Base-by-base conservation (phyloP, 805 yeast species). In the Teunomyces pallodes region DNA sequence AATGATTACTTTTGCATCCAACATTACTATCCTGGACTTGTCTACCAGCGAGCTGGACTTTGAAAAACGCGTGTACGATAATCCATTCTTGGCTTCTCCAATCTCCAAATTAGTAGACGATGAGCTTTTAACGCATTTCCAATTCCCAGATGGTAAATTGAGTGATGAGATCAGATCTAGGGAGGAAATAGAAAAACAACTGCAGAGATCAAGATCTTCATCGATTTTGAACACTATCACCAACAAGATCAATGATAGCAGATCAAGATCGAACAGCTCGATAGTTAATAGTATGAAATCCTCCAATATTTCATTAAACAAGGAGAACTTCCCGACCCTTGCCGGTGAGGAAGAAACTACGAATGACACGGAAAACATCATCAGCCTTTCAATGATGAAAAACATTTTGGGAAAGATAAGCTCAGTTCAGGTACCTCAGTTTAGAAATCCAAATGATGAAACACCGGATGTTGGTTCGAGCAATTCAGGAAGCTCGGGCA, bases 201-300 rank as follows among this genome's bases (percentile, higher is more conserved):
- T 36, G 9, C 50, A 48, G 17, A 47, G 77, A 27, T 68, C 75
- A 8, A 61, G 77, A 31, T 71, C 76, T 10, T 59, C 70, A 9
- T 72, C 77, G 1, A 50, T 73, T 7, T 56, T 73, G 48, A 70
- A 71, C 50, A 64, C 73, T 6, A 60, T 73, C 5, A 61, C 65
- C 29, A 61, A 51, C 48, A 59, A 55, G 49, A 45, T 69, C 9
- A 62, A 59, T 44, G 76, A 70, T 29, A 57, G 59, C 9, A 53
- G 75, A 47, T 62, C 69, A 3, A 53, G 70, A 10, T 71, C 76
- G 10, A 68, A 67, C 45, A 66, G 67, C 32, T 67, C 61, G 17
- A 61, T 57, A 38, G 48, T 52, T 45, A 54, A 48, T 36, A 52
- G 53, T 13, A 50, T 56, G 52, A 67, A 57, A 47, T 48, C 52